Evolutionary conservation across 139 green algal species (phyloP).

Genomic region (Limnomonas spitsbergensis): DNA sequence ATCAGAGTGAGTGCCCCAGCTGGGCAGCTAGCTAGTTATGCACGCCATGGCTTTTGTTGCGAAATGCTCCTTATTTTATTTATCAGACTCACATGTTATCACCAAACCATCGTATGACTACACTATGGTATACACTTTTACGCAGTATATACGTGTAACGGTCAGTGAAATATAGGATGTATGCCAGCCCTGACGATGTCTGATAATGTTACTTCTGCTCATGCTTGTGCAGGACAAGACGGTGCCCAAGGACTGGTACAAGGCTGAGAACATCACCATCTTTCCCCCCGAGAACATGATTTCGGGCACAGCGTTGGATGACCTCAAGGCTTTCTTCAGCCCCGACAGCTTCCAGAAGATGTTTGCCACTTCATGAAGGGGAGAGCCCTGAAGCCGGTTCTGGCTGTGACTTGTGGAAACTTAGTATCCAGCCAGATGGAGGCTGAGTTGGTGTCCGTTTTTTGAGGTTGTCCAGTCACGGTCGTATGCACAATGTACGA

Average conservation of each 20-base stretch:
- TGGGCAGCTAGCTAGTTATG: not conserved
- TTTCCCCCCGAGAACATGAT: conserved; percentile 55
- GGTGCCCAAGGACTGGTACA: conserved; percentile 55
- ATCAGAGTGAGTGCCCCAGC: conserved; percentile 57
- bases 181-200: not conserved
- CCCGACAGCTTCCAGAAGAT: not conserved
- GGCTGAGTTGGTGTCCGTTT: no score
- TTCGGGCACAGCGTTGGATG: conserved; percentile 20
- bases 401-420: no score
- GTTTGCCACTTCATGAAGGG: no score
- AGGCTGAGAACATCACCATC: conserved; percentile 50
- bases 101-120: no score
- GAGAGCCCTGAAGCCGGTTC: no score
- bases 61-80: no score
- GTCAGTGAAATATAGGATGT: not conserved
- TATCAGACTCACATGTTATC: no score
- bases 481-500: no score
- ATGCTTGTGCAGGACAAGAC: conserved; percentile 49
- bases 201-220: not conserved
- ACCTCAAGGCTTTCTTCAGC: conserved; percentile 31
- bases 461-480: no score
- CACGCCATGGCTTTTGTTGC: not conserved
- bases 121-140: no score
- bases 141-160: no score
- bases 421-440: no score